Conservation (phyloP, 176 grass and related monocot genomes). For the Oryza meyeriana region DNA sequence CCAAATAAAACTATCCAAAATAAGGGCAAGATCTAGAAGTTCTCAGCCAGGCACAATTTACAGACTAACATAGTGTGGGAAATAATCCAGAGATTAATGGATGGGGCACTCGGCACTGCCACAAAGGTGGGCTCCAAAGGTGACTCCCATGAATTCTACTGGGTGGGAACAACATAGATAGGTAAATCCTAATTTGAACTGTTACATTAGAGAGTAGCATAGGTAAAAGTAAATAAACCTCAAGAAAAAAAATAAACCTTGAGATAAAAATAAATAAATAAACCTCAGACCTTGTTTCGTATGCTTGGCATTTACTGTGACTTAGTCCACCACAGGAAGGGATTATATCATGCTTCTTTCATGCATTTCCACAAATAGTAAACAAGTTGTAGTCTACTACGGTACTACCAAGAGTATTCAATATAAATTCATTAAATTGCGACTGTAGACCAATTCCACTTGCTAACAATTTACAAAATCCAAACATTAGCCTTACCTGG, state of each 20-base stretch:
- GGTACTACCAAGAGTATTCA: neutral
- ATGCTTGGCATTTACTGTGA: neutral
- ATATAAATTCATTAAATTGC: neutral
- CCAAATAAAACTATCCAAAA: neutral
- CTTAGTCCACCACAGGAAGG: slow-evolving; percentile 21
- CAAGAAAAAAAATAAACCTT: neutral
- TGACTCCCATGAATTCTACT: neutral
- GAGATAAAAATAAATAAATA: neutral
- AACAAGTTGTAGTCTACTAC: neutral
- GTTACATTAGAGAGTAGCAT: neutral
- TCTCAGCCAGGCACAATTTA: neutral
- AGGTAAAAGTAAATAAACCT: neutral
- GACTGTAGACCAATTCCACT: neutral
- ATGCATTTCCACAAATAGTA: neutral
- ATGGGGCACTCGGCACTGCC: neutral
- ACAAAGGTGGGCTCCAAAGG: neutral
- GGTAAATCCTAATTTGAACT: neutral
- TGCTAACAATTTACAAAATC: neutral
- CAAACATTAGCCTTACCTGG: slow-evolving; percentile 50
- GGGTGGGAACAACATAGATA: neutral
- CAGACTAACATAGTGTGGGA: neutral
- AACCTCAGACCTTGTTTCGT: neutral
- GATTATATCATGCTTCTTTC: neutral
- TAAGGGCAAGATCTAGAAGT: neutral
- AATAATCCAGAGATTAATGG: neutral